Conservation (phyloP, 768 basidiomycete genomes). For the Auricularia auricula-judae region DNA sequence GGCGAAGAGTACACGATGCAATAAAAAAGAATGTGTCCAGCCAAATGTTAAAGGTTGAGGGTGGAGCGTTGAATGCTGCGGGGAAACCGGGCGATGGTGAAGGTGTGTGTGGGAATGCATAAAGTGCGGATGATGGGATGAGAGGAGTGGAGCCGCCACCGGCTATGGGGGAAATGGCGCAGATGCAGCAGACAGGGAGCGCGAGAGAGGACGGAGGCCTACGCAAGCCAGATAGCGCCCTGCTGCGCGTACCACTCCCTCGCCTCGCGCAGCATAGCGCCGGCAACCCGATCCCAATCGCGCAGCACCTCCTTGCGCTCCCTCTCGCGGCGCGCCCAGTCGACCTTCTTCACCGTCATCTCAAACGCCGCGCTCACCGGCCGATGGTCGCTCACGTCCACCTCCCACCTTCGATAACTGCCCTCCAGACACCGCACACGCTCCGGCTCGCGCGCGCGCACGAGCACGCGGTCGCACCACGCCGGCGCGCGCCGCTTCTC, state of each 20-base stretch:
- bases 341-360: slow-evolving; percentile 63
- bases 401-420: slow-evolving; percentile 75
- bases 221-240: background rate
- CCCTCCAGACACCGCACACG: slow-evolving; percentile 48
- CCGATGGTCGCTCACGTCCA: slow-evolving; percentile 81
- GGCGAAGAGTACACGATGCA: no score
- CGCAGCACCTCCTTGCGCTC: background rate
- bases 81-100: no score
- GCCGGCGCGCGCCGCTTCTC: slow-evolving; percentile 86
- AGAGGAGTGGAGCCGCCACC: no score
- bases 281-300: background rate
- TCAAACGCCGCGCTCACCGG: slow-evolving; percentile 75
- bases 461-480: slow-evolving; percentile 94
- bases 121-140: no score
- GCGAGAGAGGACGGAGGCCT: background rate
- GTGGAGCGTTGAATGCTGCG: no score
- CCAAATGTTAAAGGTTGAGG: no score
- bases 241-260: background rate
- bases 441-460: slow-evolving; percentile 40
- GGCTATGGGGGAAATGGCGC: no score
- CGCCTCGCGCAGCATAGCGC: background rate
- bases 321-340: slow-evolving; percentile 38
- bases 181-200: no score
- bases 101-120: no score
- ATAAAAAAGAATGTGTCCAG: no score